These are phyloP conservation scores for Ceratocystis cubensis DNA, from an alignment of 2,329 filamentous ascomycete species.

Conservation along the genomic window DNA sequence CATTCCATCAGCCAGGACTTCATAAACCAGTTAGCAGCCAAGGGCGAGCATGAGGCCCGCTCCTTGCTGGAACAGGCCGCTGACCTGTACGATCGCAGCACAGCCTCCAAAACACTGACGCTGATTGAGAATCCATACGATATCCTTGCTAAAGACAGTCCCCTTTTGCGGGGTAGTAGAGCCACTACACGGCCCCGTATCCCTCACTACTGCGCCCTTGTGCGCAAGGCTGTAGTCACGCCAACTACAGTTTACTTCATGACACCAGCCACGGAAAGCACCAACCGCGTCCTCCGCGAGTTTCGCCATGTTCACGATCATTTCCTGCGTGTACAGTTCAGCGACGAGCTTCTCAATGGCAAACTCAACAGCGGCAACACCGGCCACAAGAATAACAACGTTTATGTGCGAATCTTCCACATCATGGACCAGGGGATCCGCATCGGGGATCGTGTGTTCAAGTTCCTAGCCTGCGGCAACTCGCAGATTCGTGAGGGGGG, in stretches of 20 bases:
- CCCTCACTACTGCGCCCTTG: slow-evolving; percentile 59
- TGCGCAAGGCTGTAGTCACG: slow-evolving; percentile 68
- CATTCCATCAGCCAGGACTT: slow-evolving; percentile 59
- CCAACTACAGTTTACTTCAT: slow-evolving; percentile 70
- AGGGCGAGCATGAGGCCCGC: slow-evolving; percentile 39
- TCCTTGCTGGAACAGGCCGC: slow-evolving; percentile 63
- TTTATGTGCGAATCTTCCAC: slow-evolving; percentile 62
- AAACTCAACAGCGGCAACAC: slow-evolving; percentile 45
- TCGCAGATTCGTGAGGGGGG: slow-evolving; percentile 88
- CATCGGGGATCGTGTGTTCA: slow-evolving; percentile 69
- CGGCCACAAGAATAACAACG: slow-evolving; percentile 47
- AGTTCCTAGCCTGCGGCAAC: slow-evolving; percentile 89
- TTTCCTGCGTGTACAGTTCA: slow-evolving; percentile 82
- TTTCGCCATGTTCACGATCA: slow-evolving; percentile 58
- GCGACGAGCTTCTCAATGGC: slow-evolving; percentile 58
- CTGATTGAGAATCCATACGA: slow-evolving; percentile 56
- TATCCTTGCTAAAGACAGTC: slow-evolving; percentile 49
- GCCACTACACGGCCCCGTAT: slow-evolving; percentile 28
- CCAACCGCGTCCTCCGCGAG: slow-evolving; percentile 72
- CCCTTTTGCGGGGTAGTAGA: slow-evolving; percentile 18
- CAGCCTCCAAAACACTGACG: slow-evolving; percentile 33
- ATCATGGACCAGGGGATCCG: slow-evolving; percentile 65
- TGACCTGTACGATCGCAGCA: slow-evolving; percentile 29
- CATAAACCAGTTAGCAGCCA: slow-evolving; percentile 43
- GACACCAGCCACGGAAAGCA: slow-evolving; percentile 69